Evolutionary conservation across 441 rosid genomes (phyloP), one percentile per base, ranked within the genome.

Genomic region (Euphorbia neoarborescens): DNA sequence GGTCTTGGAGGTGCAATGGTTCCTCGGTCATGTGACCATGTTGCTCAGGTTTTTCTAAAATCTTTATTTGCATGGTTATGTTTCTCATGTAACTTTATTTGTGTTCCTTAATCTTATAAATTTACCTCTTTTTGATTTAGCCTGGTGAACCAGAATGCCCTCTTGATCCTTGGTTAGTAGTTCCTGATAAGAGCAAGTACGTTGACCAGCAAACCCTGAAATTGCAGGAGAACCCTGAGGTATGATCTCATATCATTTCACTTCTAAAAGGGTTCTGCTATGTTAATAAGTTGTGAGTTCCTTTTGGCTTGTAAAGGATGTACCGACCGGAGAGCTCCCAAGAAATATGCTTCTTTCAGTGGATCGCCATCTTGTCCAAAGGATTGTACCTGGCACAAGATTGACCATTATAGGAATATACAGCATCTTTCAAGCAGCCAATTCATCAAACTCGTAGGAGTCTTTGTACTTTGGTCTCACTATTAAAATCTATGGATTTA

Each of bases 1-100:
- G 99, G 99, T 37, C 95, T 94, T 72, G 97, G 99, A 64, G 99
- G 97, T n/a, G 99, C 97, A 32, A 90, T 94, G 53, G 88, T 94
- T 68, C 97, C 99, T 64, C 91, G 95, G 74, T 89, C 95, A 0
- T 94, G 99, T 79, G 96, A 87, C 75, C 92, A 94, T 76, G 15
- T 84, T 66, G 91, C 99, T 56, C 99, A 90, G 96, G 99, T 94
- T 67, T 72, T 24, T 54, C 70, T 62, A 8, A 40, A 44, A 50
- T 35, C 24, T 70, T 68, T 38, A 61, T 15, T 65, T 14, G 20
- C 24, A 56, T 9, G 7, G 34, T 46, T 11, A 14, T 6, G 8
- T 30, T 8, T 30, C 13, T 75, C 34, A 32, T 32, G 2, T 32
- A 2, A 32, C 1, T 59, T 35, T 48, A 15, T 46, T 11, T 37